Base-by-base conservation (phyloP, 768 basidiomycete species). In the Epithele typhae region DNA sequence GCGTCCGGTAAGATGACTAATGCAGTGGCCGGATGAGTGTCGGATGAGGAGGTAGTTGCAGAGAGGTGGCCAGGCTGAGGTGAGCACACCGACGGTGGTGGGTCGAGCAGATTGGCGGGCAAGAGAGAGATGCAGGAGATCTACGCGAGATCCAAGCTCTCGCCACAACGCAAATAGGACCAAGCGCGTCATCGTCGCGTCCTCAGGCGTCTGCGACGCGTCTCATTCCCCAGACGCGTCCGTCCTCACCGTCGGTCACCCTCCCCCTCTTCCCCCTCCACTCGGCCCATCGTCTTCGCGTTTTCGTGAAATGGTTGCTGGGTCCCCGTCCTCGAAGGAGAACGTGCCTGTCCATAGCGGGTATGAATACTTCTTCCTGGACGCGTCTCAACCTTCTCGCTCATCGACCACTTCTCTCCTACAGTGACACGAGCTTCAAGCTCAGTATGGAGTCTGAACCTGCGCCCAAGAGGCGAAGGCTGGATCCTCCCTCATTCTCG, bases 401-500 rank as follows among this genome's bases (percentile, higher is more conserved):
- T 22, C 8, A 18, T 14, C 36, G 6, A 22, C 14, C 12, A 8
- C 39, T 10, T 43, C 21, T 4, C 7, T 35, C 22, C 14, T 11
- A 10, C 38, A 52, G 51, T 11, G 51, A 52, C 37, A 44, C 51
- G 14, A 51, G 45, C 34, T 52, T 56, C 47, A 46, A 53, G 36
- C 46, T 36, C n/a, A 50, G 51, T 46, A 10, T 47, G 35, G 49
- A 57, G 35, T 48, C 49, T 6, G 56, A 61, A 38, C 67, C 68
- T 2, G 57, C 58, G 10, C 33, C 58, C 11, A 70, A 70, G 54
- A 64, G 60, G 48, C 62, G 64, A 37, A 68, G 62, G 48, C 53
- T 70, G 9, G 58, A 46, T 18, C 43, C 61, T 18, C 37, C 44
- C 4, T 48, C 41, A 39, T 44, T 42, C 15, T 32, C 48, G 4